Evolutionary conservation across 2,329 filamentous ascomycete species (phyloP).

Genomic region (Beauveria varroae): DNA sequence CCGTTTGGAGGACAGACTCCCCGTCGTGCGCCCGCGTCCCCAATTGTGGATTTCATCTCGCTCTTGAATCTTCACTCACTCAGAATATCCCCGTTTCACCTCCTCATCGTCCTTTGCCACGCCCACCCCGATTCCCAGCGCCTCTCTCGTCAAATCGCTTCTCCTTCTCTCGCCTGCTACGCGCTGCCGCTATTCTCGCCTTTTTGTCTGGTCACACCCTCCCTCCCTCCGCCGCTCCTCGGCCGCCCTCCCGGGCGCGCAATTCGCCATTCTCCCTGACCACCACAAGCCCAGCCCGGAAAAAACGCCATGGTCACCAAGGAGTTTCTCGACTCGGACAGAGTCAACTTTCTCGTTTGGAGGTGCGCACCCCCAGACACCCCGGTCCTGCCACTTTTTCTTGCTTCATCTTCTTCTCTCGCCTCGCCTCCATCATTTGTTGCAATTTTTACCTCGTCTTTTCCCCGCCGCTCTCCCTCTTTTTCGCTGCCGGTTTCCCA

Average conservation of each 20-base stretch:
- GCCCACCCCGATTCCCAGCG: slow-evolving; percentile 13
- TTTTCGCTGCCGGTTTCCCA: slow-evolving; percentile 4
- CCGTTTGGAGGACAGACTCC: not conserved
- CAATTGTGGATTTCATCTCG: slow-evolving; percentile 26
- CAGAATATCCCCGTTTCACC: slow-evolving; percentile 12
- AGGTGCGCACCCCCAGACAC: slow-evolving; percentile 44
- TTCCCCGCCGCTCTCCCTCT: not conserved
- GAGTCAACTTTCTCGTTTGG: slow-evolving; percentile 65
- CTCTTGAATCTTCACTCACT: slow-evolving; percentile 27
- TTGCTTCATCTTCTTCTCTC: slow-evolving; percentile 15
- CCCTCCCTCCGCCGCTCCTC: not conserved
- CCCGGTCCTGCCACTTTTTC: slow-evolving; percentile 19
- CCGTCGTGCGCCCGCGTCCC: not conserved
- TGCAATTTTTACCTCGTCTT: not conserved
- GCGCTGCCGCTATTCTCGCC: not conserved
- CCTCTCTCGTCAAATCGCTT: not conserved
- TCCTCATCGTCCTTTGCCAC: slow-evolving; percentile 15
- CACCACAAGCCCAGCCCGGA: not conserved
- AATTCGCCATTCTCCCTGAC: not conserved
- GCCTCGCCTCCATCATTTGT: slow-evolving; percentile 10
- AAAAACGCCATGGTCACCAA: slow-evolving; percentile 40
- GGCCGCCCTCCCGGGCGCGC: slow-evolving; percentile 11
- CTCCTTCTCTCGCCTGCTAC: not conserved
- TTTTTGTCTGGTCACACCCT: not conserved
- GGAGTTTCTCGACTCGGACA: slow-evolving; percentile 57